A percentile compares a stretch with the other conserved stretches of the same genome.
Evolutionary conservation across 2,329 filamentous ascomycete genomes (phyloP).

Genomic region (Metarhizium album): DNA sequence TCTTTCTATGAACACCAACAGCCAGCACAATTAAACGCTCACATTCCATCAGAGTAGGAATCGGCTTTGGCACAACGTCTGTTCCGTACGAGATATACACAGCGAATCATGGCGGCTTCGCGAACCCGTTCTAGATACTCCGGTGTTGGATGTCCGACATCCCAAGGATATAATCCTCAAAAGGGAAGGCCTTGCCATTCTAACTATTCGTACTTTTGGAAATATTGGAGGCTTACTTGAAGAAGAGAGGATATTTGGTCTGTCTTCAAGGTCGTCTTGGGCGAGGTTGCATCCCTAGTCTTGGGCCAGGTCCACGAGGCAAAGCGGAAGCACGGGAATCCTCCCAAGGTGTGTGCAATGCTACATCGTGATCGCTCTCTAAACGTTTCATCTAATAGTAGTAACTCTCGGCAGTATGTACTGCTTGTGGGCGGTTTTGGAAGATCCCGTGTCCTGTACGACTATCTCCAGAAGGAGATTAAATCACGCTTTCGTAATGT

Average conservation of each 20-base stretch:
- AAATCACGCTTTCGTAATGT: neutral
- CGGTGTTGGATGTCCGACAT: conserved; percentile 17
- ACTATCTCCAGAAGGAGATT: conserved; percentile 4
- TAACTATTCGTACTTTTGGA: neutral
- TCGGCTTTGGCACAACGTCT: conserved; percentile 37
- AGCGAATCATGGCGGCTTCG: neutral
- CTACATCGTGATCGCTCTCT: neutral
- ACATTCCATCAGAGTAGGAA: conserved; percentile 22
- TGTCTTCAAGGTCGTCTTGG: conserved; percentile 12
- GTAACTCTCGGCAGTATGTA: conserved; percentile 17
- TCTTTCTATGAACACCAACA: neutral
- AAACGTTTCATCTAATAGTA: too few species aligned
- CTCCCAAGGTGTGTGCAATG: conserved; percentile 16
- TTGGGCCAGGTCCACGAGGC: conserved; percentile 12
- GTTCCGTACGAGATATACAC: neutral
- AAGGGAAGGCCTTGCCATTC: neutral
- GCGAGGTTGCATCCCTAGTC: conserved; percentile 13
- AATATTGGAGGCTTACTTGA: neutral
- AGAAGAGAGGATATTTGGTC: neutral
- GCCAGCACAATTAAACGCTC: neutral
- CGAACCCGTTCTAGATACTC: conserved; percentile 20
- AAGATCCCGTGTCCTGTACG: conserved; percentile 17
- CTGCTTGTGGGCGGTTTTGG: conserved; percentile 30
- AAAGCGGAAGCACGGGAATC: neutral
- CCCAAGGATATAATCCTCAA: neutral